These are phyloP conservation scores for Benincasa hispida DNA, from an alignment of 306 rosid genomes.

Conservation along the genomic window DNA sequence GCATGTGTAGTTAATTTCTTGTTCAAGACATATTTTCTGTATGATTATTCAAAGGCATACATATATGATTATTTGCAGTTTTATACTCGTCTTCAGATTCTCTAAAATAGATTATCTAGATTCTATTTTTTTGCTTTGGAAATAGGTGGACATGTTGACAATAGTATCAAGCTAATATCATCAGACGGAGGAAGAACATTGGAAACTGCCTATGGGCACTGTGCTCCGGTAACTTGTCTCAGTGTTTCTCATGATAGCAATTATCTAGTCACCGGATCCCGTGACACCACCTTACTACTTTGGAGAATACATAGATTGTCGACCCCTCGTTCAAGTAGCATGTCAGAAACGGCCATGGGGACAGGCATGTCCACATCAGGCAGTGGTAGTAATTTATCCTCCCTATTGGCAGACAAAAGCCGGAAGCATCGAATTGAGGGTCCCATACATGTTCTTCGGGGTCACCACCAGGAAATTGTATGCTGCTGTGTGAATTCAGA, in stretches of 20 bases:
- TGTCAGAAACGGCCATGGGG: constrained; percentile 40
- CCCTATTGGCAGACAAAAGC: constrained; percentile 43
- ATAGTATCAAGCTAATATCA: constrained; percentile 72
- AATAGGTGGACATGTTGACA: constrained; percentile 90
- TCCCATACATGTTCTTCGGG: constrained; percentile 76
- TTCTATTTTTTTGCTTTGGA: constrained; percentile 17
- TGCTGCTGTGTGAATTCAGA: constrained; percentile 87
- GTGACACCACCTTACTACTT: constrained; percentile 63
- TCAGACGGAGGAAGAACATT: constrained; percentile 85
- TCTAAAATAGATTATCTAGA: constrained; percentile 11
- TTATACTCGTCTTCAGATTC: constrained; percentile 10
- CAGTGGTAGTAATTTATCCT: constrained; percentile 38
- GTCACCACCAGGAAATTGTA: constrained; percentile 71
- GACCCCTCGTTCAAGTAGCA: constrained; percentile 36
- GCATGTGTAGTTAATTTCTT: background rate
- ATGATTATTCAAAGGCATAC: background rate
- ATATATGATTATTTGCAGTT: background rate
- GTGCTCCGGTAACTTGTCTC: constrained; percentile 89
- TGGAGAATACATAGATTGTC: constrained; percentile 76
- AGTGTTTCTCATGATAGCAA: constrained; percentile 74
- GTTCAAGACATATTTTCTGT: background rate
- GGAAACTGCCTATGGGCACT: constrained; percentile 81
- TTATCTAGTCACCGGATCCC: constrained; percentile 86
- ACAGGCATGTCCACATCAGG: constrained; percentile 27
- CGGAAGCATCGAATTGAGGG: constrained; percentile 68